Evolutionary conservation across 257 asterid species (phyloP).

Genomic region (Knoxia roxburghii): DNA sequence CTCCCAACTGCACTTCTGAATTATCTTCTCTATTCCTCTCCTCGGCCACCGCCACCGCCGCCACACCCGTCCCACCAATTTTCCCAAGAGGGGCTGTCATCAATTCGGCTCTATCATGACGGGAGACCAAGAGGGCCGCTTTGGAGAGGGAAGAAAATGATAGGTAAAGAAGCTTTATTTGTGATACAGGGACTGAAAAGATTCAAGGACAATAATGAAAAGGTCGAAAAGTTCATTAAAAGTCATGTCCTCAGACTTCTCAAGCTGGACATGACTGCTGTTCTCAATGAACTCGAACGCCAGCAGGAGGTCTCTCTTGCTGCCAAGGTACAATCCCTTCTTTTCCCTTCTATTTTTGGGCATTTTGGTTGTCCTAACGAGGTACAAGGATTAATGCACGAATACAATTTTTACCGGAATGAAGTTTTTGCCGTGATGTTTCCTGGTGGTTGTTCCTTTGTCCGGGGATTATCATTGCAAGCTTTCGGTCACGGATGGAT

Average conservation of each 20-base stretch:
- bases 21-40: not conserved
- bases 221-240: constrained; percentile 61
- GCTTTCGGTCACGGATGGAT: not conserved
- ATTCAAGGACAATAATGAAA: constrained; percentile 59
- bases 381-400: not conserved
- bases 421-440: not conserved
- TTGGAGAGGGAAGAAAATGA: constrained; percentile 88
- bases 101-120: constrained; percentile 55
- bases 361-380: not conserved
- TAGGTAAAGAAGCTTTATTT: constrained; percentile 87
- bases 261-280: constrained; percentile 80
- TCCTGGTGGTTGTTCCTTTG: not conserved
- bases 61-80: not conserved
- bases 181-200: constrained; percentile 69
- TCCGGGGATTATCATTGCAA: not conserved
- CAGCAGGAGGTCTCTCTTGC: constrained; percentile 89
- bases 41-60: not conserved
- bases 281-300: constrained; percentile 83
- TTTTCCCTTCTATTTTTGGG: not conserved
- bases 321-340: constrained; percentile 46
- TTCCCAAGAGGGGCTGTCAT: not conserved
- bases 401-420: not conserved
- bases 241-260: constrained; percentile 77
- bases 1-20: not conserved
- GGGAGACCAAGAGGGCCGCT: constrained; percentile 91